phyloP scores from a whole-genome alignment of 345 rosid species.

The Angophora floribunda region DNA sequence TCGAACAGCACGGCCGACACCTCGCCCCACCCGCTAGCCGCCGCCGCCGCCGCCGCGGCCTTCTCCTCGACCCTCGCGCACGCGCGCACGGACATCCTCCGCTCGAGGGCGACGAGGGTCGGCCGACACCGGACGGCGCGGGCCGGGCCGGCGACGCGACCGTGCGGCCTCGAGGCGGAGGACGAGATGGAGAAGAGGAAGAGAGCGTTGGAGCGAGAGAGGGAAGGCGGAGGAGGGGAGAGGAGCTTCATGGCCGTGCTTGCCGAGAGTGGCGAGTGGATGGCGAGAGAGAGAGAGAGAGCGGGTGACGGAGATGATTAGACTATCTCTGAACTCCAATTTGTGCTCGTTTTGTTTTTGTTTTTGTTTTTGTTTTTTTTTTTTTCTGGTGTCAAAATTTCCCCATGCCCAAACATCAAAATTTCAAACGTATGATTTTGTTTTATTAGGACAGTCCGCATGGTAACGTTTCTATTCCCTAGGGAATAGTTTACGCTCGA shows the following conservation, averaged over 20 bases:
- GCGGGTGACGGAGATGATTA: not conserved
- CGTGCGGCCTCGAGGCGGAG: slow-evolving; percentile 6
- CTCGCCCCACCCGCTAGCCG: slow-evolving; percentile 57
- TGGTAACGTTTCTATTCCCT: too few relatives aligned
- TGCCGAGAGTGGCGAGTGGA: not conserved
- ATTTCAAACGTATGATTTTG: not conserved
- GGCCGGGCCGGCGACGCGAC: slow-evolving; percentile 14
- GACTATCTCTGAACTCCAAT: not conserved
- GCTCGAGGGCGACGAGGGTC: not conserved
- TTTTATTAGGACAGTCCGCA: not conserved
- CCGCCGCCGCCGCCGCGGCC: not conserved
- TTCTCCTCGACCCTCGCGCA: slow-evolving; percentile 35
- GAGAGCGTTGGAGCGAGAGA: slow-evolving; percentile 12
- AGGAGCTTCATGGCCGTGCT: slow-evolving; percentile 23
- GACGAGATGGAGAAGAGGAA: slow-evolving; percentile 11
- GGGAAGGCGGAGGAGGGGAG: slow-evolving; percentile 22
- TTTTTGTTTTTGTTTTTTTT: not conserved
- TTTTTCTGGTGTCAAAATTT: not conserved
- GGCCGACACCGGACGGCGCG: slow-evolving; percentile 8
- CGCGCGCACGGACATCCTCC: slow-evolving; percentile 26
- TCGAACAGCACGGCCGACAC: slow-evolving; percentile 90
- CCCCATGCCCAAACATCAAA: not conserved
- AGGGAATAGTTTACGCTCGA: too few relatives aligned
- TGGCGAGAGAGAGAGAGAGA: not conserved
- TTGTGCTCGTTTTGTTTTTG: not conserved